Evolutionary conservation across 2,329 filamentous ascomycete species (phyloP), one percentile per base, ranked within the genome.

Genomic region (Cladophialophora bantiana): DNA sequence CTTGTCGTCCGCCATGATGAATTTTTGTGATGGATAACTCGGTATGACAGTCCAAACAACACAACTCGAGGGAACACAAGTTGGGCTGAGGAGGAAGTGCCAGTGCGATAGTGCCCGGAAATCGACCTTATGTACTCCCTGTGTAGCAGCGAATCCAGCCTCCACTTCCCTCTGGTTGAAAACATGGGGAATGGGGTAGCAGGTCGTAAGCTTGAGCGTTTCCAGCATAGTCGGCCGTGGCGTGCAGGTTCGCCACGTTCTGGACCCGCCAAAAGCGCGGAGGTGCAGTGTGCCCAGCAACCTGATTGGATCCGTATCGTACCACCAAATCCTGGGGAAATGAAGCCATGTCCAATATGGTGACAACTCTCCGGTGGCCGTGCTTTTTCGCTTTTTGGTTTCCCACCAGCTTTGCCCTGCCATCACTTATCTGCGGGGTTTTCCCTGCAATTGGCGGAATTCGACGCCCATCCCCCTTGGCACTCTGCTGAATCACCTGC

Each of bases 121-220:
- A 26, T 26, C 26, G 26, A 26, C 26, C 26, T 26, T 26, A 26
- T 26, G 26, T 26, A 26, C 26, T 2, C 26, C 26, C 2, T 26
- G 3, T 26, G 26, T 26, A 26, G 26, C 26, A 26, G 26, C 26
- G 26, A 26, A 26, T 26, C 26, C 26, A 26, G 26, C 26, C 26
- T 26, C 26, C 26, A 26, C 26, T 26, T 26, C 26, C 3, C 26
- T 26, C 26, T 26, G 26, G 18, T 50, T 9, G 4, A 3, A 26
- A 10, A 50, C 12, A 26, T 26, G 3, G 20, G 7, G 10, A 15
- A 13, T 4, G 36, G 36, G 36, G 36, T 13, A 20, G 45, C 26
- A 50, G 18, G 45, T 50, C 45, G 45, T 50, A 50, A 31, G 12
- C 45, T 31, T 50, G 45, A 31, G 45, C 45, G 18, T 31, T 50